These are phyloP conservation scores for Candida silvicultrix DNA, from an alignment of 805 yeast species.

Conservation along the genomic window DNA sequence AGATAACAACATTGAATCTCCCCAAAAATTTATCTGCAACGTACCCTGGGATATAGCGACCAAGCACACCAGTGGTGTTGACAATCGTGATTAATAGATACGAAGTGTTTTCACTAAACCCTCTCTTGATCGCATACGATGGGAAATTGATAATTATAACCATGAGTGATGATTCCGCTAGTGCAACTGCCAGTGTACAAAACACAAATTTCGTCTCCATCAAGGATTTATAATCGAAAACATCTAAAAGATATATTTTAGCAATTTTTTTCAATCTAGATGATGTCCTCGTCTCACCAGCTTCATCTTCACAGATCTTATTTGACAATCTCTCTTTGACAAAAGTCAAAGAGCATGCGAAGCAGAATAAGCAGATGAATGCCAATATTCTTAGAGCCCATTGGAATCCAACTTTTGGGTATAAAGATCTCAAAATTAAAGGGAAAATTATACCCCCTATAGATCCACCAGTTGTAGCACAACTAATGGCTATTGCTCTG, in stretches of 20 bases:
- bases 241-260: constrained; percentile 3
- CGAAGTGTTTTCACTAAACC: constrained; percentile 34
- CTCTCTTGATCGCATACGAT: constrained; percentile 31
- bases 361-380: constrained; percentile 36
- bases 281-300: constrained; percentile 18
- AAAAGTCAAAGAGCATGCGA: constrained; percentile 27
- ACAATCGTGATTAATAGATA: constrained; percentile 38
- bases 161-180: constrained; percentile 41
- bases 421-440: constrained; percentile 43
- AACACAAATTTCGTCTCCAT: constrained; percentile 38
- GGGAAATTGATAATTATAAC: constrained; percentile 41
- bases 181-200: constrained; percentile 34
- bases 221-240: constrained; percentile 32
- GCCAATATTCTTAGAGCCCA: constrained; percentile 58
- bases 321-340: constrained; percentile 38
- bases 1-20: constrained; percentile 41
- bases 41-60: constrained; percentile 33
- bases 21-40: constrained; percentile 37
- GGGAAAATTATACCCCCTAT: constrained; percentile 57
- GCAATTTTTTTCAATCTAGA: constrained; percentile 11
- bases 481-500: constrained; percentile 51
- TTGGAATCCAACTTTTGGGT: constrained; percentile 42
- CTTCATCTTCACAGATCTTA: constrained; percentile 8
- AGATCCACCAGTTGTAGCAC: constrained; percentile 49
- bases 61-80: constrained; percentile 36